These are phyloP conservation scores for Malassezia psittaci DNA, from an alignment of 1,284 basidiomycete genomes.

Conservation along the genomic window DNA sequence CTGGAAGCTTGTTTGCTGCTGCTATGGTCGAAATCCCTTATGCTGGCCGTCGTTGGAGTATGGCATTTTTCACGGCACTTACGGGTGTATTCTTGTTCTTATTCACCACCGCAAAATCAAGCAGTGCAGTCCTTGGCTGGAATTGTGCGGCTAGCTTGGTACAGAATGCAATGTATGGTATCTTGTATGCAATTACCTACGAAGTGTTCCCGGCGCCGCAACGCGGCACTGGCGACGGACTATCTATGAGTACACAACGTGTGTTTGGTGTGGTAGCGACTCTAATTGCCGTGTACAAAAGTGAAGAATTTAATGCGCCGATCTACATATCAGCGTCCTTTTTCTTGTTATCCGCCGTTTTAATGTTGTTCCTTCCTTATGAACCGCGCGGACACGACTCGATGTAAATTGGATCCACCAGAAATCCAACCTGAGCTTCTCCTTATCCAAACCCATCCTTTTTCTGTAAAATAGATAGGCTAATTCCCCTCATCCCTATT, in stretches of 20 bases:
- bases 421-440: no score
- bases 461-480: no score
- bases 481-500: no score
- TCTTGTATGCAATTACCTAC: conserved; percentile 57
- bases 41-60: conserved; percentile 58
- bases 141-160: conserved; percentile 58
- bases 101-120: conserved; percentile 59
- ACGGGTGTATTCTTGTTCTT: conserved; percentile 62
- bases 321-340: conserved; percentile 62
- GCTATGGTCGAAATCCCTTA: conserved; percentile 56
- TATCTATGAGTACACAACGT: conserved; percentile 57
- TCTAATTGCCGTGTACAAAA: conserved; percentile 58
- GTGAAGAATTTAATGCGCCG: conserved; percentile 51
- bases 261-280: conserved; percentile 62
- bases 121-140: conserved; percentile 59
- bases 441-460: neutral
- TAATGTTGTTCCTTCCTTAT: conserved; percentile 61
- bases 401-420: conserved; percentile 3
- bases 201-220: conserved; percentile 64
- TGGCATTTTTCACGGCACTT: conserved; percentile 57
- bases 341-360: conserved; percentile 57
- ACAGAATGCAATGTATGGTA: conserved; percentile 61
- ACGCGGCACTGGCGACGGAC: conserved; percentile 62
- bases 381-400: conserved; percentile 51
- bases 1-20: conserved; percentile 57